A percentile compares a stretch with the other conserved stretches of the same genome.
Evolutionary conservation across 177 flowering plant species (phyloP).

Genomic region (Tripterygium wilfordii): DNA sequence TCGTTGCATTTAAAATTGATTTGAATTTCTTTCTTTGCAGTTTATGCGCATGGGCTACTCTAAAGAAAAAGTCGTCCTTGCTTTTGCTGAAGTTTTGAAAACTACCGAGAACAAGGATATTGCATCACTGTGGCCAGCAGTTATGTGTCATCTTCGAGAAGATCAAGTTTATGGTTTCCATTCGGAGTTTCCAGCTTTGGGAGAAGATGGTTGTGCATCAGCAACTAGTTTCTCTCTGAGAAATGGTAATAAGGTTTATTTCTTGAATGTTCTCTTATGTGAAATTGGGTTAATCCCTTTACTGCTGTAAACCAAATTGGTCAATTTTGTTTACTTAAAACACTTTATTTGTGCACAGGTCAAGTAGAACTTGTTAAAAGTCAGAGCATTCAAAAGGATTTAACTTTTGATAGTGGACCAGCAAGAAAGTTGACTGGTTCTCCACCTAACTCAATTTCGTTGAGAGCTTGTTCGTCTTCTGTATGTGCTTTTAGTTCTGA

Average conservation of each 20-base stretch:
- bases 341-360: constrained; percentile 19
- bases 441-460: constrained; percentile 19
- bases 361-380: constrained; percentile 10
- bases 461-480: constrained; percentile 60
- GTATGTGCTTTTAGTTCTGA: too few species aligned
- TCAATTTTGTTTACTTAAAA: background rate
- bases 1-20: background rate
- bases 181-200: constrained; percentile 18
- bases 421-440: constrained; percentile 18
- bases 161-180: constrained; percentile 35
- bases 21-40: constrained; percentile 25
- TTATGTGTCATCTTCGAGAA: constrained; percentile 45
- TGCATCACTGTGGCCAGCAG: constrained; percentile 47
- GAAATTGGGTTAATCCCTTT: background rate
- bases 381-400: constrained; percentile 9
- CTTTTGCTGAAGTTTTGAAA: constrained; percentile 44
- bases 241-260: constrained; percentile 15
- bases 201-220: constrained; percentile 12
- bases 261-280: background rate
- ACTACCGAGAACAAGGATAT: constrained; percentile 25
- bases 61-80: constrained; percentile 36
- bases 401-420: constrained; percentile 13
- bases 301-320: background rate
- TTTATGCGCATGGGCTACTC: constrained; percentile 47
- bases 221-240: constrained; percentile 12